phyloP scores from a whole-genome alignment of 345 rosid genomes.

The Moricandia arvensis region DNA sequence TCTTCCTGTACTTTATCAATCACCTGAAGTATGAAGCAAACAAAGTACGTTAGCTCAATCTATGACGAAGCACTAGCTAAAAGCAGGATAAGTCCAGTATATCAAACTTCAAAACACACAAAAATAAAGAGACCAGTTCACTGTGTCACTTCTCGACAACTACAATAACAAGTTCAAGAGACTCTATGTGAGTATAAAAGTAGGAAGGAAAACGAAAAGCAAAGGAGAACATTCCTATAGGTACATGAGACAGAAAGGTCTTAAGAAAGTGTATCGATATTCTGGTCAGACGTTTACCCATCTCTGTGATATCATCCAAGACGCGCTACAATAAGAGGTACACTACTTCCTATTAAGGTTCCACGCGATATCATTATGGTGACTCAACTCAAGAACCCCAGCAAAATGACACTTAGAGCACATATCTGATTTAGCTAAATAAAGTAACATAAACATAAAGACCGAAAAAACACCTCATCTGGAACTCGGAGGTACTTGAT shows the following conservation, averaged over 20 bases:
- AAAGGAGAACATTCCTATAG: neutral
- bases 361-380: neutral
- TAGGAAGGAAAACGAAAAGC: neutral
- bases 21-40: slow-evolving; percentile 26
- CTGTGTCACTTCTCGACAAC: neutral
- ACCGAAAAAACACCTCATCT: slow-evolving; percentile 66
- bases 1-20: slow-evolving; percentile 40
- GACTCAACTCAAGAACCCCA: neutral
- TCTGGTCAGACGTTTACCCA: slow-evolving; percentile 33
- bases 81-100: neutral
- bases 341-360: too few relatives aligned
- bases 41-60: neutral
- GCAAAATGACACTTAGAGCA: slow-evolving; percentile 23
- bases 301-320: slow-evolving; percentile 34
- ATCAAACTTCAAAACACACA: neutral
- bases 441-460: neutral
- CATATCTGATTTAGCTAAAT: slow-evolving; percentile 35
- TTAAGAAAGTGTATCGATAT: neutral
- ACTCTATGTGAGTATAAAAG: neutral
- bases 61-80: neutral
- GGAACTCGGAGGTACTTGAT: slow-evolving; percentile 98
- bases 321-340: slow-evolving; percentile 31
- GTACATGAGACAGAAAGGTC: neutral
- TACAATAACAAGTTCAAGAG: neutral
- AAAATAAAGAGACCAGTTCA: neutral